phyloP scores from a whole-genome alignment of 345 rosid species.

The Arabis alpina region DNA sequence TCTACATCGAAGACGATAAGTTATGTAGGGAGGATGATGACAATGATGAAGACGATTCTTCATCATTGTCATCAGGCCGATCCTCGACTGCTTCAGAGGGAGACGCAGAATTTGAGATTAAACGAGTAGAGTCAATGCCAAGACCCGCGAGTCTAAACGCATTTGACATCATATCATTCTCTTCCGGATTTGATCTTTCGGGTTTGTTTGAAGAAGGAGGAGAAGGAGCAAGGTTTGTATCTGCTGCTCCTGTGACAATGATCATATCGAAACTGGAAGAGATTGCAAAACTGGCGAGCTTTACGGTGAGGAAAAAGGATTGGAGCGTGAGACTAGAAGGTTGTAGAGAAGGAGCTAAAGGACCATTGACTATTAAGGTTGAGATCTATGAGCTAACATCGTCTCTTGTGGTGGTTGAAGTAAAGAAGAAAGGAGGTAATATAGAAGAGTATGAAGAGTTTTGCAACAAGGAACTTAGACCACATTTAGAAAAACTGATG shows the following conservation, averaged over 20 bases:
- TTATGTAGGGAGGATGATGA: constrained; percentile 43
- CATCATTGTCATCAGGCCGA: constrained; percentile 44
- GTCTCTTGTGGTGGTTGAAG: constrained; percentile 75
- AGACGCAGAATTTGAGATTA: constrained; percentile 35
- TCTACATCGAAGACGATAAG: constrained; percentile 50
- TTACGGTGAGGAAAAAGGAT: constrained; percentile 76
- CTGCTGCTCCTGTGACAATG: constrained; percentile 62
- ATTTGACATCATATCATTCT: constrained; percentile 83
- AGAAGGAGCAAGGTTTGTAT: constrained; percentile 60
- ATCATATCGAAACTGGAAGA: constrained; percentile 71
- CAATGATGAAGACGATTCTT: constrained; percentile 41
- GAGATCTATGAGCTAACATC: constrained; percentile 71
- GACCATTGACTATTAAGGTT: constrained; percentile 62
- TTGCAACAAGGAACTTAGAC: constrained; percentile 72
- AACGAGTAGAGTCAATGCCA: constrained; percentile 47
- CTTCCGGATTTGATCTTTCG: constrained; percentile 71
- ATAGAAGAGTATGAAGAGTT: constrained; percentile 84
- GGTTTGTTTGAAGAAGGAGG: constrained; percentile 73
- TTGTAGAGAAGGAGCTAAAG: constrained; percentile 64
- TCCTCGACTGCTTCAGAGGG: constrained; percentile 48
- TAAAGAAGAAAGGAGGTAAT: constrained; percentile 94
- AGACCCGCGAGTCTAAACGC: constrained; percentile 76
- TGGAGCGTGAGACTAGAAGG: constrained; percentile 77
- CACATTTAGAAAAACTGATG: constrained; percentile 72
- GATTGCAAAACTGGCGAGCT: constrained; percentile 57